These are phyloP conservation scores for Mycena rosella DNA, from an alignment of 768 basidiomycete species.

Conservation along the genomic window DNA sequence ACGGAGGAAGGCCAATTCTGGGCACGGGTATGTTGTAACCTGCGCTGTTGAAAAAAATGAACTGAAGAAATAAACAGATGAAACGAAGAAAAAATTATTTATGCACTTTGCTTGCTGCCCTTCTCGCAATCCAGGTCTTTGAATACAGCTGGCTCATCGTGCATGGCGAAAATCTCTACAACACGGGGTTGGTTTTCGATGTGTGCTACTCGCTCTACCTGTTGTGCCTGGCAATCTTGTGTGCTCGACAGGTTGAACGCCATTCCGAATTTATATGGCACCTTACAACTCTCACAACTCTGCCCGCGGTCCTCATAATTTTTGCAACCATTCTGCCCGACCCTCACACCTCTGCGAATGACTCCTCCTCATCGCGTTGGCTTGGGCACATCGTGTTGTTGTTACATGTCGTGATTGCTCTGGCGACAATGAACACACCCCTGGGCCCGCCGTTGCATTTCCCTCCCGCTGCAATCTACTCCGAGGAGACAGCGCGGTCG, in stretches of 20 bases:
- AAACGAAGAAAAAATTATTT: slow-evolving; percentile 67
- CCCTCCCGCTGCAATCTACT: slow-evolving; percentile 78
- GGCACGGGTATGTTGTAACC: slow-evolving; percentile 54
- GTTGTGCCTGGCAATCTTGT: slow-evolving; percentile 61
- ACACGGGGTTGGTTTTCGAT: slow-evolving; percentile 58
- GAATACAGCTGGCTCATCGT: slow-evolving; percentile 67
- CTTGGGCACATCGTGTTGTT: slow-evolving; percentile 66
- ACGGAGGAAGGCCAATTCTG: slow-evolving; percentile 71
- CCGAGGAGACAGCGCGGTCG: slow-evolving; percentile 70
- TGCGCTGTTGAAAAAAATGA: not conserved
- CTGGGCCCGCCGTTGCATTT: slow-evolving; percentile 83
- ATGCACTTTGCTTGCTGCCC: slow-evolving; percentile 56
- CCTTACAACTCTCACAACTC: slow-evolving; percentile 65
- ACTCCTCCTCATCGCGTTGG: slow-evolving; percentile 35
- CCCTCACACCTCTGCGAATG: slow-evolving; percentile 34
- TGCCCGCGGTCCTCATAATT: slow-evolving; percentile 59
- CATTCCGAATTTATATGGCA: slow-evolving; percentile 70
- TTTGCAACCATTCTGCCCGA: slow-evolving; percentile 68
- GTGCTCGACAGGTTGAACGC: slow-evolving; percentile 59
- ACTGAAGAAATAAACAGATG: slow-evolving; percentile 55
- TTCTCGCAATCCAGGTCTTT: slow-evolving; percentile 64
- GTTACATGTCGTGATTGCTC: slow-evolving; percentile 59
- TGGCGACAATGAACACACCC: slow-evolving; percentile 64
- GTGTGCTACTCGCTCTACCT: slow-evolving; percentile 71
- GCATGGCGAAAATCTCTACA: slow-evolving; percentile 44